A percentile compares a stretch with the other conserved stretches of the same genome.
Evolutionary conservation across 306 rosid species (phyloP).

Genomic region (Corylus americana): DNA sequence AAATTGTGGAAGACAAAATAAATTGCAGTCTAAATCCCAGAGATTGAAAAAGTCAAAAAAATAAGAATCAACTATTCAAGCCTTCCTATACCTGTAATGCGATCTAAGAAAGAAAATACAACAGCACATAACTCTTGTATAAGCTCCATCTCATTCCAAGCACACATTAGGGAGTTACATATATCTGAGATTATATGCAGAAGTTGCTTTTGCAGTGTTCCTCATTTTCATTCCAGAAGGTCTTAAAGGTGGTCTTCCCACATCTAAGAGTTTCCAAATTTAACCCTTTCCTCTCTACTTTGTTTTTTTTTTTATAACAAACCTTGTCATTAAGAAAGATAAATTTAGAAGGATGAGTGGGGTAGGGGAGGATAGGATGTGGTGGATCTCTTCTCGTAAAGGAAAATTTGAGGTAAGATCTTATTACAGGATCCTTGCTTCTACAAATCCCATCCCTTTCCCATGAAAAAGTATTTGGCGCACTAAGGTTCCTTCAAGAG

Average conservation of each 20-base stretch:
- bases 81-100: background rate
- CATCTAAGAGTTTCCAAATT: background rate
- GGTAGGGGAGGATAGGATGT: too few species aligned
- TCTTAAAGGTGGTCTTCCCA: too few species aligned
- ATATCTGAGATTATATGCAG: constrained; percentile 6
- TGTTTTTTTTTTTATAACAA: background rate
- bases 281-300: background rate
- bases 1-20: background rate
- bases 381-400: too few species aligned
- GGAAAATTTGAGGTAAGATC: too few species aligned
- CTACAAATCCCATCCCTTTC: too few species aligned
- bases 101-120: background rate
- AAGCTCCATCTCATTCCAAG: background rate
- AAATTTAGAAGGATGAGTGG: background rate
- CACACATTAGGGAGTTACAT: background rate
- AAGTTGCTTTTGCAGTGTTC: constrained; percentile 17
- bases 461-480: too few species aligned
- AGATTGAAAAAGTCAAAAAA: background rate
- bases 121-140: background rate
- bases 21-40: background rate
- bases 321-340: background rate
- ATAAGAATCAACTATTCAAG: background rate
- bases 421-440: too few species aligned
- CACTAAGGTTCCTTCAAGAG: too few species aligned
- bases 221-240: too few species aligned